These are phyloP conservation scores for Astragalus glycyphyllos DNA, from an alignment of 306 rosid genomes.

Conservation along the genomic window DNA sequence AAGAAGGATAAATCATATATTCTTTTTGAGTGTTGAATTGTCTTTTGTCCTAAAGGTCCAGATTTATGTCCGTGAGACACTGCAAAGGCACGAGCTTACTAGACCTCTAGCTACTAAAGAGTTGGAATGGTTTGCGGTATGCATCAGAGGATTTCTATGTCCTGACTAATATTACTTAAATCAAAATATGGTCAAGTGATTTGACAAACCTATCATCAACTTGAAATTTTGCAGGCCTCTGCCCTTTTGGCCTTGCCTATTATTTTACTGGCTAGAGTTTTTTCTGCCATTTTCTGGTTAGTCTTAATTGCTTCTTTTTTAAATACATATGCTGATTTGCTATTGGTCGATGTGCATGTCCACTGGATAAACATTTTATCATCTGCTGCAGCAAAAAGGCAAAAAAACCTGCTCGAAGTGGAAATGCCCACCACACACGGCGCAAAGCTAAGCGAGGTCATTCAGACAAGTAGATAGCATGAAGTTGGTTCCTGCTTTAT, in stretches of 20 bases:
- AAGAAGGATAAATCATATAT: background rate
- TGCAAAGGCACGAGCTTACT: conserved; percentile 78
- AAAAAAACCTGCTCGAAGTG: conserved; percentile 60
- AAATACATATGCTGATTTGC: conserved; percentile 19
- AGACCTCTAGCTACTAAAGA: conserved; percentile 87
- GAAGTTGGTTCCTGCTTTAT: conserved; percentile 38
- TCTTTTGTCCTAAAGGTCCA: conserved; percentile 67
- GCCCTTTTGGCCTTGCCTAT: conserved; percentile 86
- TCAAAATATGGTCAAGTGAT: background rate
- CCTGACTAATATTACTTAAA: background rate
- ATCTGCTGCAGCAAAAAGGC: conserved; percentile 63
- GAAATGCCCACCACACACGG: conserved; percentile 59
- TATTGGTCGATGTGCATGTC: conserved; percentile 15
- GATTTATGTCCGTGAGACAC: conserved; percentile 66
- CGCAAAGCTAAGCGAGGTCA: conserved; percentile 87
- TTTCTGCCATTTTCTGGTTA: conserved; percentile 73
- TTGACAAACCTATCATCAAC: conserved; percentile 42
- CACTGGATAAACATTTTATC: conserved; percentile 28
- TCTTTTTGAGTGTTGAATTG: conserved; percentile 30
- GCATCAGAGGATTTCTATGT: conserved; percentile 41
- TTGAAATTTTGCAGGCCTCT: conserved; percentile 77
- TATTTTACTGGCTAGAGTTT: conserved; percentile 66
- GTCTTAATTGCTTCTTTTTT: conserved; percentile 34
- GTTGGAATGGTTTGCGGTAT: conserved; percentile 96
- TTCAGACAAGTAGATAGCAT: conserved; percentile 64